phyloP scores from a whole-genome alignment of 2,329 filamentous ascomycete genomes.

The Aureobasidium musti region DNA sequence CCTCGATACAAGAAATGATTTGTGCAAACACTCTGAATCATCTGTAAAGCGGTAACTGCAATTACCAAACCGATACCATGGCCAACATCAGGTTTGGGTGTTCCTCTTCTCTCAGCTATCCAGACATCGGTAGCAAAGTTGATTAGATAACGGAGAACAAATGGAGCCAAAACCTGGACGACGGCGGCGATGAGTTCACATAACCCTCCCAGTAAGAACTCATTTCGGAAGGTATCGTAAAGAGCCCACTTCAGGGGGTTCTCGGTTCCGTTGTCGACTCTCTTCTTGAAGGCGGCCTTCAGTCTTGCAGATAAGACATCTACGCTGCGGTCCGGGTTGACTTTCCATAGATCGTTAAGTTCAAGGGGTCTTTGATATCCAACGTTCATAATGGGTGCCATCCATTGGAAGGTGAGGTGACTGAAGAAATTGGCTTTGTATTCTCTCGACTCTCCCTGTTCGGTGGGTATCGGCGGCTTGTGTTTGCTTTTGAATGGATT shows the following conservation, averaged over 20 bases:
- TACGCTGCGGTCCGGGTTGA: constrained; percentile 78
- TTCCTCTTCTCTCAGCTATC: constrained; percentile 56
- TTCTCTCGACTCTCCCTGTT: constrained; percentile 64
- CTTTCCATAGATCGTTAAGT: constrained; percentile 80
- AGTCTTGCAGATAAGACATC: constrained; percentile 68
- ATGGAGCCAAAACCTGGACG: constrained; percentile 77
- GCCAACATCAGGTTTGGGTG: constrained; percentile 67
- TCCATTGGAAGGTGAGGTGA: constrained; percentile 82
- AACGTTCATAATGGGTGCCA: constrained; percentile 79
- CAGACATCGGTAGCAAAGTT: constrained; percentile 81
- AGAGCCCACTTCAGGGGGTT: constrained; percentile 77
- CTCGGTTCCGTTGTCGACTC: constrained; percentile 66
- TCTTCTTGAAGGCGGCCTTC: constrained; percentile 66
- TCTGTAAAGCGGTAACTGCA: constrained; percentile 83
- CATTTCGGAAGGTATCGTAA: constrained; percentile 80
- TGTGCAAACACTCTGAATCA: constrained; percentile 74
- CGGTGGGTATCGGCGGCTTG: constrained; percentile 58
- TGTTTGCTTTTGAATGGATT: constrained; percentile 53
- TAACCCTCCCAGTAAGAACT: constrained; percentile 82
- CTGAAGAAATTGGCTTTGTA: constrained; percentile 74
- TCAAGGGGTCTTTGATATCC: constrained; percentile 86
- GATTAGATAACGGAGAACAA: constrained; percentile 82
- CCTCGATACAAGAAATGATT: constrained; percentile 93
- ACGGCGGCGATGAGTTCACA: constrained; percentile 73
- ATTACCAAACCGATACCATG: constrained; percentile 79